Evolutionary conservation across 164 flowering plant genomes (phyloP).

Genomic region (Umbilicus rupestris): DNA sequence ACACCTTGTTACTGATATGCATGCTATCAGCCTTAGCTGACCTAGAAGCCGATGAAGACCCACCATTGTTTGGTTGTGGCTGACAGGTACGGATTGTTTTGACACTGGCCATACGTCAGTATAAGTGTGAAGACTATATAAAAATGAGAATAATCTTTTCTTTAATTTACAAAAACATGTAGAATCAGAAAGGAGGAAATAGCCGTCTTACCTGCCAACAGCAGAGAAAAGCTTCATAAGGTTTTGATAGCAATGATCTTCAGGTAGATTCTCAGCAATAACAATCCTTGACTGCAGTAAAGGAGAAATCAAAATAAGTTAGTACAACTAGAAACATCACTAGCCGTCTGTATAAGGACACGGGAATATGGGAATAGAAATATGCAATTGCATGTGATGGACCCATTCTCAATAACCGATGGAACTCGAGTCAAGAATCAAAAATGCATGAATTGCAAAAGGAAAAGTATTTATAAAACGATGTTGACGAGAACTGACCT

Average conservation of each 20-base stretch:
- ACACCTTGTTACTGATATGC: constrained; percentile 69
- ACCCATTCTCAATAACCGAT: not conserved
- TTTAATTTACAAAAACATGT: not conserved
- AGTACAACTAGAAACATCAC: not conserved
- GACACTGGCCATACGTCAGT: constrained; percentile 43
- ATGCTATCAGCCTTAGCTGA: constrained; percentile 50
- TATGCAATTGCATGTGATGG: not conserved
- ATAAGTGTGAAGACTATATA: not conserved
- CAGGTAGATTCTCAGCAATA: constrained; percentile 91
- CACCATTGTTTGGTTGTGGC: constrained; percentile 60
- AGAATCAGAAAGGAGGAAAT: not conserved
- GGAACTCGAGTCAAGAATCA: not conserved
- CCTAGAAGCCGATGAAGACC: constrained; percentile 58
- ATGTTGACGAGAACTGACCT: constrained; percentile 31
- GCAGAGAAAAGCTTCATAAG: constrained; percentile 86
- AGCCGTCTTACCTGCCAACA: constrained; percentile 59
- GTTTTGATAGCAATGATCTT: constrained; percentile 86
- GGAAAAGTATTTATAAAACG: not conserved
- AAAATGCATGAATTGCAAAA: not conserved
- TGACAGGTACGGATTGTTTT: constrained; percentile 86
- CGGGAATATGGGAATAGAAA: not conserved
- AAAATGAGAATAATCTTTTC: not conserved
- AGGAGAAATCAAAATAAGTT: not conserved
- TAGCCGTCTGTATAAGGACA: not conserved
- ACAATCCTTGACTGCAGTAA: constrained; percentile 66